Base-by-base conservation (phyloP, 495 filamentous ascomycete genomes). In the Aspergillus indologenus region DNA sequence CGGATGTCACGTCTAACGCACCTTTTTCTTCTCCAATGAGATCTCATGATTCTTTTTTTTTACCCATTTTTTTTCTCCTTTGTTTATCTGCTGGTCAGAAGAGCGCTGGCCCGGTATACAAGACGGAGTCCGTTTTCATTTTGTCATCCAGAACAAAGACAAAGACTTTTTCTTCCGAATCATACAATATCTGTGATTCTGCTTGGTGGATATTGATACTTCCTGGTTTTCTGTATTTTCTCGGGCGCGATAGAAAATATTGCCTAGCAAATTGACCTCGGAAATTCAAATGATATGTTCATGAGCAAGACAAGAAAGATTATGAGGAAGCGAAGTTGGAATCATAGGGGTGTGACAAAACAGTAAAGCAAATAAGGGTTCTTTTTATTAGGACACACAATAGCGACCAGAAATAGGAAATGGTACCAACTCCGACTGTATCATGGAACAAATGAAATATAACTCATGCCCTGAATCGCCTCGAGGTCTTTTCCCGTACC, bases 341-440 rank as follows among this genome's bases (percentile, higher is more conserved):
- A 22, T 53, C 29, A 24, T 53, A 29, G 9, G 26, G n/a, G 26
- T 29, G 2, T 40, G 34, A 6, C 7, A 4, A 40, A 8, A 40
- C 34, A 40, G 34, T 40, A 61, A 64, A 50, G 3, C 26, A 52
- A 56, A 56, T 47, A 47, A 54, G 53, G 67, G 63, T 64, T 66
- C 73, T 64, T 74, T 75, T 75, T 72, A 73, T 73, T 75, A 76
- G 70, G 59, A 71, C 67, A 69, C 61, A 67, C 61, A 66, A 62
- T n/a, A 62, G 56, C 61, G 58, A 65, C 67, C 68, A 69, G 62
- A 65, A 71, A 68, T 66, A 65, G 65, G 66, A 64, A 64, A 67
- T 61, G 68, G 70, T 73, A 74, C 74, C 74, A 75, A 74, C 72
- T 77, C 73, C 75, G 70, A 71, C 62, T 73, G 73, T 69, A 77